These are phyloP conservation scores for Decorospora gaudefroyi DNA, from an alignment of 2,329 filamentous ascomycete genomes.

Conservation along the genomic window DNA sequence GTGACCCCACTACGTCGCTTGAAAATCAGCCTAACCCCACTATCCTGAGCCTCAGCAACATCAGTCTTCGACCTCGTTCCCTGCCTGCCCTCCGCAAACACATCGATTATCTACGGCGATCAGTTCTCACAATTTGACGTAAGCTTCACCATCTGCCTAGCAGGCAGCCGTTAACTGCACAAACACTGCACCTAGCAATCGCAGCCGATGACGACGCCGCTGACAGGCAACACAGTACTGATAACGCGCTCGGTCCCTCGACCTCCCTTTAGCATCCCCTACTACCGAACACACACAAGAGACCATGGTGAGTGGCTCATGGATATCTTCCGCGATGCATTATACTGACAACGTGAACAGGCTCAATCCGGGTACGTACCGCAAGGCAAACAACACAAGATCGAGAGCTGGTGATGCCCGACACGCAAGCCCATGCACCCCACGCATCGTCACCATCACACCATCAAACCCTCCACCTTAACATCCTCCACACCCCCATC, in stretches of 20 bases:
- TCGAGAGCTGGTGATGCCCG: constrained; percentile 21
- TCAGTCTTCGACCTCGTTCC: constrained; percentile 29
- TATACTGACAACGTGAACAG: constrained; percentile 35
- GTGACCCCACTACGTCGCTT: constrained; percentile 29
- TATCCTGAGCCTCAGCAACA: constrained; percentile 34
- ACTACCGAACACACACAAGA: constrained; percentile 30
- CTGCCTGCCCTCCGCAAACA: constrained; percentile 19
- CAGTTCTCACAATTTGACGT: constrained; percentile 35
- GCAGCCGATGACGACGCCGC: constrained; percentile 46
- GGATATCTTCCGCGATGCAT: neutral
- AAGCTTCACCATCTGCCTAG: constrained; percentile 22
- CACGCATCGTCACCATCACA: constrained; percentile 9
- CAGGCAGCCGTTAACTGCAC: constrained; percentile 24
- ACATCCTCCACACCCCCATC: neutral
- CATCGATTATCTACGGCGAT: constrained; percentile 22
- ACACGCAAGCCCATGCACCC: constrained; percentile 12
- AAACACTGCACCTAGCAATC: constrained; percentile 16
- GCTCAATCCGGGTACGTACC: constrained; percentile 53
- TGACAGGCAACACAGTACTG: constrained; percentile 44
- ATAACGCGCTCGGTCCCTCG: constrained; percentile 41
- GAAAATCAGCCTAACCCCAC: constrained; percentile 25
- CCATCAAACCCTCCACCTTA: neutral
- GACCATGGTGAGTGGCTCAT: constrained; percentile 43
- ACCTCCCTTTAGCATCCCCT: constrained; percentile 22
- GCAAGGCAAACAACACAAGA: constrained; percentile 17